Base-by-base conservation (phyloP, 495 filamentous ascomycete species). In the Paragyromitra xinjiangensis region DNA sequence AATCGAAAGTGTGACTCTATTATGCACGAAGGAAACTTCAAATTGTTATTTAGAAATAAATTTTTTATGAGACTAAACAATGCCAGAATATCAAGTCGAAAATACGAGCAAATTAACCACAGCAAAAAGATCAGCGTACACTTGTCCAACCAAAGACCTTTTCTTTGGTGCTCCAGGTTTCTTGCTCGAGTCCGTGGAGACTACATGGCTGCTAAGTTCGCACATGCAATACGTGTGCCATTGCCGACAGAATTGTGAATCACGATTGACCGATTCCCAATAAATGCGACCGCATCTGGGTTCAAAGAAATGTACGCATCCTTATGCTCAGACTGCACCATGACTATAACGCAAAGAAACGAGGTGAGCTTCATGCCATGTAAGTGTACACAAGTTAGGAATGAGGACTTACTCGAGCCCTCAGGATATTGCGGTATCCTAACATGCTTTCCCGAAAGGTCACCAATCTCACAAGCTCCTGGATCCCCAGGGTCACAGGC, bases 261-360 rank as follows among this genome's bases (percentile, higher is more conserved):
- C 44, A 94, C 92, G 61, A 95, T 83, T 56, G 90, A 92, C 59
- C 89, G 87, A 84, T 93, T 91, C 73, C 92, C 92, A 80, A 96
- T 89, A 85, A 90, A 96, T 56, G 91, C 84, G 19, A 84, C 86
- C 22, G 84, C 83, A 26, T 87, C 88, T 59, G 86, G 81, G 26
- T 82, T 53, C 22, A 89, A 88, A 11, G 91, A 91, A 7, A 90
- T 82, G 84, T 90, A 97, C 26, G 84, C 80, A 82, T 97, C 93
- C 40, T 83, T 79, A 83, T 91, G 94, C 45, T 83, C 86, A 12
- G 45, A 40, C 6, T 59, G 26, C 14, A 56, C 37, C 50, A 9
- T 40, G 19, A 64, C 70, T 73, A 53, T 42, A n/a, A 44, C 24
- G n/a, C 34, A 34, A 56, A 24, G 19, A 22, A 6, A 42, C 22